Base-by-base conservation (phyloP, 2,329 filamentous ascomycete genomes). In the Setomelanomma holmii region DNA sequence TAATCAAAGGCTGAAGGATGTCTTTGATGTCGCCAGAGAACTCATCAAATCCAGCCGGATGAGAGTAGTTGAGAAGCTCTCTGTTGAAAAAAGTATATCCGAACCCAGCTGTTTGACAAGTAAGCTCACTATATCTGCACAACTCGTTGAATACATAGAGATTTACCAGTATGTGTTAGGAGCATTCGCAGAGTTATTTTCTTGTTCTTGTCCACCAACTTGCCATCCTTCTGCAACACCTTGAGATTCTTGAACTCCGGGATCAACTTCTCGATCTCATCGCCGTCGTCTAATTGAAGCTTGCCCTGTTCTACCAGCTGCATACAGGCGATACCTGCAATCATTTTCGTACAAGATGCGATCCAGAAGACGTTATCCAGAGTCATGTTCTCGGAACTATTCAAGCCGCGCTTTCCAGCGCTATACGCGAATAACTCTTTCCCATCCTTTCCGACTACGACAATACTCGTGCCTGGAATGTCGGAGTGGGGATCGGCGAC, bases 321-420 rank as follows among this genome's bases (percentile, higher is more conserved):
- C 68, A 72, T 71, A 33, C 58, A 63, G 4, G 69, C 69, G 4
- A 74, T 52, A 2, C 63, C 60, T n/a, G 62, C 59, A 35, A 70
- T 61, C 58, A 74, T 62, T 44, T 74, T 74, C 1, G 78, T 81
- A 61, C 79, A 82, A 2, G 77, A 79, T 5, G 80, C 80, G 14
- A 84, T 80, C 79, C 80, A 84, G 57, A 86, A 89, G 1, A 86
- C 74, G 24, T 49, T 66, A 22, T 89, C 85, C 0, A 84, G 69
- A 0, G 78, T 81, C 82, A 89, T 85, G 4, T 79, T 72, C 41
- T 84, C 80, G 0, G 72, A 58, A 7, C 64, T 67, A 16, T 63
- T 63, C 3, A 71, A 53, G 2, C 76, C 76, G 23, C 65, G 67
- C 43, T 76, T 75, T 10, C 78, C 77, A 8, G 76, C 75, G 3